Conservation (phyloP, 2,329 filamentous ascomycete species). For the Byssochlamys sp. region DNA sequence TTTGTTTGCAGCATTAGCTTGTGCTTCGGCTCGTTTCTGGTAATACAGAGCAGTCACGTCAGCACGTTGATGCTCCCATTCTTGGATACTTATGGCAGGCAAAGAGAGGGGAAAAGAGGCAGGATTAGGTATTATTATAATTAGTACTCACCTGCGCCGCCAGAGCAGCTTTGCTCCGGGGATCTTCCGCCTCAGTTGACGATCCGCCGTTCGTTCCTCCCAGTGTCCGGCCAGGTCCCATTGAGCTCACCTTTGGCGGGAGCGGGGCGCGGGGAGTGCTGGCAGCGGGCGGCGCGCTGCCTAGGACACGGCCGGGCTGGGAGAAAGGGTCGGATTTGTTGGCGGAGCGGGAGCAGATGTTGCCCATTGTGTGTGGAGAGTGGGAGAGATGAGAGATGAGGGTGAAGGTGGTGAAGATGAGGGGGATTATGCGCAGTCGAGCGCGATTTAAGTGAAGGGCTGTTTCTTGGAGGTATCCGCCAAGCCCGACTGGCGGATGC, state of each 20-base stretch:
- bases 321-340: constrained; percentile 55
- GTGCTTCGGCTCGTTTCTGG: constrained; percentile 56
- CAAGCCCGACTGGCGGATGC: neutral
- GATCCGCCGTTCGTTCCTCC: constrained; percentile 41
- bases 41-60: neutral
- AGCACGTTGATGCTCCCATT: constrained; percentile 1
- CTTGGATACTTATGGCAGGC: neutral
- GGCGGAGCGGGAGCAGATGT: constrained; percentile 67
- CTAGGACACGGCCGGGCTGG: constrained; percentile 63
- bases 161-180: constrained; percentile 62
- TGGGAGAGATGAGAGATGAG: neutral
- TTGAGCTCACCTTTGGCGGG: constrained; percentile 34
- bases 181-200: constrained; percentile 41
- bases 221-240: constrained; percentile 51
- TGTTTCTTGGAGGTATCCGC: neutral
- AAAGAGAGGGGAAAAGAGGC: neutral
- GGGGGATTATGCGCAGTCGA: neutral
- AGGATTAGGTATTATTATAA: neutral
- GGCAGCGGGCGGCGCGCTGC: constrained; percentile 40
- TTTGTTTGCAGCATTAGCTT: constrained; percentile 39
- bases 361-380: constrained; percentile 56
- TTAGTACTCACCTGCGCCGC: constrained; percentile 66
- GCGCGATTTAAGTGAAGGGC: neutral
- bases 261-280: constrained; percentile 43
- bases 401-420: constrained; percentile 2